phyloP scores from a whole-genome alignment of 306 rosid species.

The Lotus japonicus region DNA sequence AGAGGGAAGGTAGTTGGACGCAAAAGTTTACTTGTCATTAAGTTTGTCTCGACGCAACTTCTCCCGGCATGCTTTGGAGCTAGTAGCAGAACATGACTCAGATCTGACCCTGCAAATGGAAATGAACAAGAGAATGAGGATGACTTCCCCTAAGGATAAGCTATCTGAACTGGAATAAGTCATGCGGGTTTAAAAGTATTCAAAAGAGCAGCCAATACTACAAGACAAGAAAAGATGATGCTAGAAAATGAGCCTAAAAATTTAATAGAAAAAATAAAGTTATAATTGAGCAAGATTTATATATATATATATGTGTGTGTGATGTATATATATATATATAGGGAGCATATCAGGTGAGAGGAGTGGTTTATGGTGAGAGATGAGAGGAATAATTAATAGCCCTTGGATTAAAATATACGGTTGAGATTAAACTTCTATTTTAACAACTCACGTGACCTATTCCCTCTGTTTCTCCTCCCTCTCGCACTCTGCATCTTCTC shows the following conservation, averaged over 20 bases:
- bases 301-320: no score
- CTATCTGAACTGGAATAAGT: neutral
- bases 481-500: no score
- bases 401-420: no score
- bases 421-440: no score
- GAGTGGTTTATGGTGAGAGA: no score
- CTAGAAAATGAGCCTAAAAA: neutral
- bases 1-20: neutral
- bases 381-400: no score
- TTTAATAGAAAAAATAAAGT: neutral
- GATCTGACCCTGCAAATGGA: conserved; percentile 59
- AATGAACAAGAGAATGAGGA: conserved; percentile 15
- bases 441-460: no score
- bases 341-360: no score
- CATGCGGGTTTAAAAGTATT: neutral
- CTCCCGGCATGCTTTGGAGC: conserved; percentile 96
- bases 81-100: conserved; percentile 61
- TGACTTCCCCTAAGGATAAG: neutral
- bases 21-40: conserved; percentile 72
- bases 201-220: neutral
- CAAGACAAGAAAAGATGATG: neutral
- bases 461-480: no score
- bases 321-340: no score
- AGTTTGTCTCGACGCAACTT: conserved; percentile 93
- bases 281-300: neutral